Percentiles rank a stretch among this genome's conserved stretches.
phyloP scores from a whole-genome alignment of 495 filamentous ascomycete genomes.

The Chaetomidium leptoderma region DNA sequence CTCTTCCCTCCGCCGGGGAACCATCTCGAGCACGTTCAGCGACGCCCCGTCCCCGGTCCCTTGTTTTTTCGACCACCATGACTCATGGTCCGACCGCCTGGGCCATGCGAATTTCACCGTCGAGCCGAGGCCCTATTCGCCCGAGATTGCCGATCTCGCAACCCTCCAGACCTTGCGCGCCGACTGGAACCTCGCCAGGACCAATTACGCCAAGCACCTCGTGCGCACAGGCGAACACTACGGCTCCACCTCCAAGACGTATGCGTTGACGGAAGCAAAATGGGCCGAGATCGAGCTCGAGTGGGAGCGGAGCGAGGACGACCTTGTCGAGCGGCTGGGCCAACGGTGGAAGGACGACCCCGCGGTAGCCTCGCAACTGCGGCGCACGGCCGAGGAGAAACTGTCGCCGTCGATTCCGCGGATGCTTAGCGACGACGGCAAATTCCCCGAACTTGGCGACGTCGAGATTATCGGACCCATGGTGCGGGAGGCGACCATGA shows the following conservation, averaged over 20 bases:
- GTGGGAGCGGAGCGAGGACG: constrained; percentile 65
- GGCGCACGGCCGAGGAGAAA: constrained; percentile 37
- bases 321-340: constrained; percentile 48
- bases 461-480: constrained; percentile 92
- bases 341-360: constrained; percentile 32
- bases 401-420: constrained; percentile 42
- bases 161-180: constrained; percentile 63
- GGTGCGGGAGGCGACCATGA: constrained; percentile 57
- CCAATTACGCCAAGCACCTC: constrained; percentile 78
- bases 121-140: constrained; percentile 71
- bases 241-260: constrained; percentile 76
- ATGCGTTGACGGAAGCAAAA: constrained; percentile 74
- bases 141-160: constrained; percentile 52
- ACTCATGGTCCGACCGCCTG: constrained; percentile 76
- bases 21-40: constrained; percentile 28
- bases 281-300: constrained; percentile 70
- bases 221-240: constrained; percentile 84
- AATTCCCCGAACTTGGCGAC: constrained; percentile 83
- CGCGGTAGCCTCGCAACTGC: constrained; percentile 26
- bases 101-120: constrained; percentile 94
- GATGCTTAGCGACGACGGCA: constrained; percentile 62
- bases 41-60: constrained; percentile 49
- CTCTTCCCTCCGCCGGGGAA: constrained; percentile 62
- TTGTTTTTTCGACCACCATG: constrained; percentile 58
- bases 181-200: constrained; percentile 75